Evolutionary conservation across 495 filamentous ascomycete species (phyloP), one percentile per base, ranked within the genome.

Genomic region (Cercophora sp.): DNA sequence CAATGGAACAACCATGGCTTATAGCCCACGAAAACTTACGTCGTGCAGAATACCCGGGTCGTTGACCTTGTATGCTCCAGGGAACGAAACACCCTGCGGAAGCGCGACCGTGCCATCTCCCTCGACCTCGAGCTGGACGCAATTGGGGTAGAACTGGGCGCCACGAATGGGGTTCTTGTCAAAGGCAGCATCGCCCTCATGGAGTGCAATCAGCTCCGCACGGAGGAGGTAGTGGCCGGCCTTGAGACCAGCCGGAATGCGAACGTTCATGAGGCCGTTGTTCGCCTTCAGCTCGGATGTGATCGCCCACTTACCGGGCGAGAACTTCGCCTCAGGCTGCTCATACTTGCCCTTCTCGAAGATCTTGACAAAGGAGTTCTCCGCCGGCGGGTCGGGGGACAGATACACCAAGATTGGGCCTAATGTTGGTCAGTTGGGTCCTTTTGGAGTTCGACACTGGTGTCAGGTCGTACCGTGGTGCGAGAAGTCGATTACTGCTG

Each of bases 301-400:
- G 5, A 67, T 76, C 24, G 72, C 74, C 62, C 63, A 69, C 50
- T 69, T 70, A 26, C 60, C 62, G 0, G 66, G 58, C 0, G 59
- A 53, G 13, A 54, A 55, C 1, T 54, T 45, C 6, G 50, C 47
- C 5, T 45, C 32, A 24, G 61, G 51, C 43, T 58, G 37, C 34
- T 64, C 61, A n/a, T 69, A 66, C n/a, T 65, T 63, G 1, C 72
- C 75, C 45, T 76, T 65, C 31, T 73, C 69, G 34, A 58, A 72
- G 40, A 79, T 63, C 66, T 77, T 79, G 60, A 75, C 66, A 63
- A 75, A 79, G 8, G 70, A 69, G 43, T 72, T 62, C 9, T 62
- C 70, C 37, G 56, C 59, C n/a, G 61, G 65, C 32, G 71, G 71
- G 45, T 75, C 66, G 2, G 72, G 74, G 0, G 71, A 68, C n/a